Conservation (phyloP, 495 filamentous ascomycete species). For the Talaromyces proteolyticus region DNA sequence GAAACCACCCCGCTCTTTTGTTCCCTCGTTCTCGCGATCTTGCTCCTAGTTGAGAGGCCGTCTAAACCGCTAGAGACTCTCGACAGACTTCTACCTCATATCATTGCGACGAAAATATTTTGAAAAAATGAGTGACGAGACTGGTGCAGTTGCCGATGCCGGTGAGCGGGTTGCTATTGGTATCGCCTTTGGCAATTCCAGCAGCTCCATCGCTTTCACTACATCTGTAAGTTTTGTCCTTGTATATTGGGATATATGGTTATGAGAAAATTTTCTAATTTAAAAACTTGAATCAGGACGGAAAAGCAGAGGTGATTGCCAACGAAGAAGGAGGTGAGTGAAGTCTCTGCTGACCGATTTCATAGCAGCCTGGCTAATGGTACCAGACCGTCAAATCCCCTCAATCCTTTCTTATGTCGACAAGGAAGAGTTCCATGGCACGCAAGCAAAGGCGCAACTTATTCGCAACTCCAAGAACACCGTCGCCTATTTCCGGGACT, state of each 20-base stretch:
- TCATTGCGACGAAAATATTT: background rate
- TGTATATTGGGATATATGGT: too few species aligned
- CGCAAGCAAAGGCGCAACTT: slow-evolving; percentile 88
- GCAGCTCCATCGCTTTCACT: slow-evolving; percentile 92
- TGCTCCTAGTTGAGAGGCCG: background rate
- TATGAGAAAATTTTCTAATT: background rate
- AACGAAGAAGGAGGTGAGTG: slow-evolving; percentile 93
- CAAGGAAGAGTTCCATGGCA: slow-evolving; percentile 94
- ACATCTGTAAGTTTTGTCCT: slow-evolving; percentile 43
- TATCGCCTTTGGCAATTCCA: slow-evolving; percentile 95
- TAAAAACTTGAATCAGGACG: slow-evolving; percentile 49
- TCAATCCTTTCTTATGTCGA: slow-evolving; percentile 89
- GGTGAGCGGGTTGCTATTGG: slow-evolving; percentile 76
- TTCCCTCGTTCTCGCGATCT: background rate
- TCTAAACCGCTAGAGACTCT: background rate
- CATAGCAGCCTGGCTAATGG: background rate
- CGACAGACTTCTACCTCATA: background rate
- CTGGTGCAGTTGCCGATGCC: slow-evolving; percentile 43
- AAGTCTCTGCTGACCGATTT: too few species aligned
- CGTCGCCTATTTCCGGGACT: slow-evolving; percentile 92
- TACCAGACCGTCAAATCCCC: slow-evolving; percentile 89
- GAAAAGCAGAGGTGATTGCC: slow-evolving; percentile 94
- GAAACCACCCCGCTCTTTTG: slow-evolving; percentile 6
- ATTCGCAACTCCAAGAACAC: slow-evolving; percentile 90
- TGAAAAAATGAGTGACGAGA: slow-evolving; percentile 47